Evolutionary conservation across 768 basidiomycete genomes (phyloP).

Genomic region (Agaricus sinodeliciosus): DNA sequence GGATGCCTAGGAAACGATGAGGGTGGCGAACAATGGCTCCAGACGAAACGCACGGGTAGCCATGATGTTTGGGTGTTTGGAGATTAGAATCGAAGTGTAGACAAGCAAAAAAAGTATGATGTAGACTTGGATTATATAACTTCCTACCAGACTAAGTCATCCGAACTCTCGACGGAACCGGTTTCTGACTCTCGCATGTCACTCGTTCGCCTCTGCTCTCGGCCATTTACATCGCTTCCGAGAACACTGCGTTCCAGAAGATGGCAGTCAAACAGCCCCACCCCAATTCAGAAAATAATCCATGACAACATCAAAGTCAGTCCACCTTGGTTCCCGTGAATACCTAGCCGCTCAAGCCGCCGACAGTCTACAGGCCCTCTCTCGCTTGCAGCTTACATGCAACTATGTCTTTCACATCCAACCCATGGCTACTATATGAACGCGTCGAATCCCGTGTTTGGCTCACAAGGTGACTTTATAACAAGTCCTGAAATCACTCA

Average conservation of each 20-base stretch:
- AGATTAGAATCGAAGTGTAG: constrained; percentile 2
- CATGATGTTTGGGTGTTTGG: constrained; percentile 24
- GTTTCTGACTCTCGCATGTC: constrained; percentile 1
- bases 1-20: constrained; percentile 52
- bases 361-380: constrained; percentile 82
- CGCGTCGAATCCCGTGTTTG: constrained; percentile 68
- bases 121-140: neutral
- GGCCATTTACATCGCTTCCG: constrained; percentile 1
- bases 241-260: constrained; percentile 1
- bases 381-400: constrained; percentile 86
- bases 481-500: constrained; percentile 97
- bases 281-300: constrained; percentile 58
- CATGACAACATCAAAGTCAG: constrained; percentile 66
- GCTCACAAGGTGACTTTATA: constrained; percentile 84
- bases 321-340: constrained; percentile 1
- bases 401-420: constrained; percentile 84
- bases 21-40: constrained; percentile 8
- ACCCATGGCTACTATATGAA: constrained; percentile 92
- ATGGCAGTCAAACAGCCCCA: constrained; percentile 16
- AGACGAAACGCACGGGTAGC: constrained; percentile 37
- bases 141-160: constrained; percentile 3
- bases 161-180: constrained; percentile 13
- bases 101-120: constrained; percentile 4
- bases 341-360: neutral
- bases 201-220: constrained; percentile 9